Base-by-base conservation (phyloP, 805 yeast genomes). In the Lipomyces sp. region DNA sequence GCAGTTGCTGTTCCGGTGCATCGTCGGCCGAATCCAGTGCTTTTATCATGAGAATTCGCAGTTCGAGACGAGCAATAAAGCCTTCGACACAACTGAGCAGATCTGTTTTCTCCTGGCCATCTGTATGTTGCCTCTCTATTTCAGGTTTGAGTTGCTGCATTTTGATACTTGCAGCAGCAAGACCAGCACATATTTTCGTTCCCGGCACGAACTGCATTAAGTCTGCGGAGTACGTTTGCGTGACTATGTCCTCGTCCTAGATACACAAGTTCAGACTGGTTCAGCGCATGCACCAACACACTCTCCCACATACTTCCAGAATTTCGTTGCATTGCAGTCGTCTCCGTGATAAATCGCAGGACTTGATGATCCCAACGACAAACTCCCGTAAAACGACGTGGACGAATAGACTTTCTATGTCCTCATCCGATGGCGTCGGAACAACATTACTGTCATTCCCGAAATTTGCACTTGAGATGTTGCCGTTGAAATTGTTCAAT, bases 401-500 rank as follows among this genome's bases (percentile, higher is more conserved):
- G 56, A 67, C 54, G 24, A 61, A 42, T 13, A 57, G 50, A 1
- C 35, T 7, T 5, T 64, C 63, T 13, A 32, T 6, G 35, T 63
- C 59, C 32, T 53, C 35, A 6, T 48, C 59, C 32, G 45, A 57
- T 15, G 50, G 7, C 2, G 29, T 24, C 11, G 64, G 64, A 4
- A 29, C 11, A 2, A 4, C 29, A 13, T 35, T 29, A 11, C 37
- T 15, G 6, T 18, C 37, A 8, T 13, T 24, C 10, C 71, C 66
- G 42, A 68, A 68, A 48, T 68, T 64, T 13, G 66, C 66, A 42
- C 58, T 62, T 8, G 30, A 58, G 3, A 66, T 30, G n/a, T 29
- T 15, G 35, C 59, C 70, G 15, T 66, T 57, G 51, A 74, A 64
- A 54, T 79, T 77, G 13, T 76, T 75, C 18, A 89, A 75, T n/a